Percentiles rank a stretch among this genome's conserved stretches.
These are phyloP conservation scores for Globisporangium megalacanthum DNA, from an alignment of 352 stramenopile species.

Conservation along the genomic window DNA sequence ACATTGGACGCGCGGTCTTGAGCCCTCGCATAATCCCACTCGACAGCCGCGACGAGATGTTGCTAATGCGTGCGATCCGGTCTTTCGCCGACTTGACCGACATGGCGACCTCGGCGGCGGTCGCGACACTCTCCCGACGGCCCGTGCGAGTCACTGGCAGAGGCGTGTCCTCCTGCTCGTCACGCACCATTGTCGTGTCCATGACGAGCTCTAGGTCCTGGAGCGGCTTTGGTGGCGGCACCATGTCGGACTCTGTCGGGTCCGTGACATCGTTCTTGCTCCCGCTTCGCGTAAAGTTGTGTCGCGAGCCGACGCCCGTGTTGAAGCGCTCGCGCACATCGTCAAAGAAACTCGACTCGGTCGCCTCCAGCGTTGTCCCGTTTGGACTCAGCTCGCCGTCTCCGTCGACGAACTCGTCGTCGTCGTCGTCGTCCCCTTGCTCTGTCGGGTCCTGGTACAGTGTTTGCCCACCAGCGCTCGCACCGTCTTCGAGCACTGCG, in stretches of 20 bases:
- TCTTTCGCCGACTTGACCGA: conserved; percentile 63
- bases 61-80: conserved; percentile 44
- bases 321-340: conserved; percentile 10
- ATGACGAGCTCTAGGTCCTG: conserved; percentile 17
- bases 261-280: conserved; percentile 32
- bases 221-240: conserved; percentile 7
- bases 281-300: conserved; percentile 16
- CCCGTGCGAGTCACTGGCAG: conserved; percentile 5
- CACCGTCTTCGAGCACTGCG: conserved; percentile 14
- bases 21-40: conserved; percentile 53
- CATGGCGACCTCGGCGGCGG: conserved; percentile 30
- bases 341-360: conserved; percentile 13
- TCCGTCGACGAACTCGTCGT: conserved; percentile 50
- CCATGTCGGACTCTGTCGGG: conserved; percentile 14
- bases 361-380: conserved; percentile 2
- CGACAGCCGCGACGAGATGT: conserved; percentile 71
- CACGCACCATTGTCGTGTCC: conserved; percentile 18
- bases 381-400: conserved; percentile 6
- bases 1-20: conserved; percentile 12
- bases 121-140: conserved; percentile 14
- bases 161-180: conserved; percentile 11
- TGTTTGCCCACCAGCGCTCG: conserved; percentile 2
- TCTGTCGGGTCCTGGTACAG: conserved; percentile 23
- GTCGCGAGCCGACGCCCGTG: conserved; percentile 1
- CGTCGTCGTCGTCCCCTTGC: conserved; percentile 28